Base-by-base conservation (phyloP, 257 asterid species). In the Eucommia ulmoides region DNA sequence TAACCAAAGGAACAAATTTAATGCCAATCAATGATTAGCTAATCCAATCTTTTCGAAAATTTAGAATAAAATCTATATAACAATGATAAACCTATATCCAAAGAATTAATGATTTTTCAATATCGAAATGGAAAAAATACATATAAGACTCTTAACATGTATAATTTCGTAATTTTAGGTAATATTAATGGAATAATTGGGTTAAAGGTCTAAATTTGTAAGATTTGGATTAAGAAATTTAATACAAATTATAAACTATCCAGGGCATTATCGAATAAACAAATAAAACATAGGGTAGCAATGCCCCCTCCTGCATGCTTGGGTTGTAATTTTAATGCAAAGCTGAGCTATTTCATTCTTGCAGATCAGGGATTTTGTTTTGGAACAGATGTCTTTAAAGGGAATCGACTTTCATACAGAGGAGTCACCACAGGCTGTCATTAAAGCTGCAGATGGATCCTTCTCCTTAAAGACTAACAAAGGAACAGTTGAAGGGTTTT, bases 281-380 rank as follows among this genome's bases (percentile, higher is more conserved):
- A 21, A 93, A 89, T 69, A 94, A 93, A 45, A 68, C 82, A 24
- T 67, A 85, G 24, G 79, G 22, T 81, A 59, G 96, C 71, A 59
- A 96, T 93, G 33, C 86, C 86, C 64, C 76, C 96, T 54, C 98
- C 82, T 70, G 65, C 71, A 89, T 89, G 98, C 83, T 78, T 71
- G 96, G 98, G 98, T 49, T 81, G 96, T 46, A 65, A 53, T 51
- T 93, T 96, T 47, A 89, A 85, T 56, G 83, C 96, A 14, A 71
- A 72, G 94, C 94, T 89, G 68, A 58, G 49, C n/a, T 6, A 24
- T 41, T 52, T 24, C 16, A 20, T 33, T 22, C 16, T 19, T 24
- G 20, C 45, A 42, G 19, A 23, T 22, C 19, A 44, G 25, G 49
- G 45, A 19, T 33, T 33, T 44, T 15, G 24, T 38, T 15, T 25